These are phyloP conservation scores for Cladosporium cucumerinum DNA, from an alignment of 2,329 filamentous ascomycete genomes.

Conservation along the genomic window DNA sequence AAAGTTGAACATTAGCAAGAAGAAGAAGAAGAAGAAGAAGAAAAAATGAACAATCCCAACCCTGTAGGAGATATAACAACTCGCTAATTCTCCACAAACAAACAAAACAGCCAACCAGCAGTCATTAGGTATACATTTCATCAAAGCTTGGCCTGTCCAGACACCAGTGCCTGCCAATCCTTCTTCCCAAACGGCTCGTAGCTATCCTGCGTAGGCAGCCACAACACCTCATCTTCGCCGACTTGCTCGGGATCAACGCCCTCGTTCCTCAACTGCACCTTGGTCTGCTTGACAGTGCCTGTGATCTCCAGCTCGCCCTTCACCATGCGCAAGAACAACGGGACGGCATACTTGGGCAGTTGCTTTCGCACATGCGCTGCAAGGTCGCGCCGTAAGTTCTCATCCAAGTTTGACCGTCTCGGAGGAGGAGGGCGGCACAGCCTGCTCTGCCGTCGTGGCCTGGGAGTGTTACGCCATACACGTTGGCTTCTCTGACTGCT, in stretches of 20 bases:
- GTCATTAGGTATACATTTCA: background rate
- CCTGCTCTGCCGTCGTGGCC: slow-evolving; percentile 81
- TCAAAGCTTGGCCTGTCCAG: slow-evolving; percentile 67
- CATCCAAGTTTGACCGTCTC: slow-evolving; percentile 38
- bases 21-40: too few species aligned
- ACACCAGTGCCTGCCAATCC: slow-evolving; percentile 68
- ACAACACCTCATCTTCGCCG: slow-evolving; percentile 55
- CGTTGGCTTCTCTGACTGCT: slow-evolving; percentile 71
- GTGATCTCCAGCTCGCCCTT: slow-evolving; percentile 62
- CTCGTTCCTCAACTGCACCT: slow-evolving; percentile 66
- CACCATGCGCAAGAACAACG: slow-evolving; percentile 71
- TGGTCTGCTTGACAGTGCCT: slow-evolving; percentile 87
- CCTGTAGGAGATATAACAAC: background rate
- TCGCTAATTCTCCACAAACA: background rate
- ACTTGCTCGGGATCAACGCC: slow-evolving; percentile 66
- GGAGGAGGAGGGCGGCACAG: slow-evolving; percentile 66
- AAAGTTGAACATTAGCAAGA: background rate
- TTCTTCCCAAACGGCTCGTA: slow-evolving; percentile 65
- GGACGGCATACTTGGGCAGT: slow-evolving; percentile 72
- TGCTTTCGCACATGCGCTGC: slow-evolving; percentile 55
- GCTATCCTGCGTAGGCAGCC: slow-evolving; percentile 54
- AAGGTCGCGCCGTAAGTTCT: slow-evolving; percentile 47
- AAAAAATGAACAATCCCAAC: background rate
- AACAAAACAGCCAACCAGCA: background rate
- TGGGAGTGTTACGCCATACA: slow-evolving; percentile 77